Base-by-base conservation (phyloP, 805 yeast species). In the Ogataea saltuana region DNA sequence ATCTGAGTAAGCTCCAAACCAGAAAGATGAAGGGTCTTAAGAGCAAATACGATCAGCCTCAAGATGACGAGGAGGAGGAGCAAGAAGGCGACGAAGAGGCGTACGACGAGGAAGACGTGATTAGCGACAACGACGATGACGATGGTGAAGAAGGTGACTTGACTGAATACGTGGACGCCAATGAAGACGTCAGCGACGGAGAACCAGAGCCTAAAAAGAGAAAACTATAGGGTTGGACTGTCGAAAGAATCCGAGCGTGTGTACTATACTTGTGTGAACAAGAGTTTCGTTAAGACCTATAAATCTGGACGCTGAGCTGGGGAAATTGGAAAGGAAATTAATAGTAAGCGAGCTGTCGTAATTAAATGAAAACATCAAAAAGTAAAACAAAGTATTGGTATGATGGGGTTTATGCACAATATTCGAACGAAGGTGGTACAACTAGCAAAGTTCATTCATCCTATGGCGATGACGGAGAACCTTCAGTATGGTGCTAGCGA, bases 11-110 rank as follows among this genome's bases (percentile, higher is more conserved):
- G 65, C 67, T 93, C 63, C 99, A 93, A 71, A 91, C 99, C 5
- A 81, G 99, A 70, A 93, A 93, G 81, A 88, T 93, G 97, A 93
- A 93, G 76, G 99, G 99, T 65, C 75, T 93, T 61, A 93, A 93
- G 71, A 75, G 86, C 43, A 80, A 78, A 64, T 90, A 76, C 57
- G 97, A 90, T 63, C 96, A 88, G 68, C 69, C 65, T 15, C 70
- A 64, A 33, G 74, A 68, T 21, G 78, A 71, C 19, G 80, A 77
- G 31, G 83, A 75, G 39, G 80, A 72, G 35, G 80, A 71, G 31
- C 77, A 70, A 2, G 78, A 70, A 28, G 64, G 47, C 18, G 55
- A 50, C 11, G 65, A 54, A 17, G 47, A 49, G 13, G 48, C 46
- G 8, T 50, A 51, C 22, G 54, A 45, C 27, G 46, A 48, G 15